phyloP scores from a whole-genome alignment of 2,329 filamentous ascomycete genomes.

The Calonectria pseudoturangicola region DNA sequence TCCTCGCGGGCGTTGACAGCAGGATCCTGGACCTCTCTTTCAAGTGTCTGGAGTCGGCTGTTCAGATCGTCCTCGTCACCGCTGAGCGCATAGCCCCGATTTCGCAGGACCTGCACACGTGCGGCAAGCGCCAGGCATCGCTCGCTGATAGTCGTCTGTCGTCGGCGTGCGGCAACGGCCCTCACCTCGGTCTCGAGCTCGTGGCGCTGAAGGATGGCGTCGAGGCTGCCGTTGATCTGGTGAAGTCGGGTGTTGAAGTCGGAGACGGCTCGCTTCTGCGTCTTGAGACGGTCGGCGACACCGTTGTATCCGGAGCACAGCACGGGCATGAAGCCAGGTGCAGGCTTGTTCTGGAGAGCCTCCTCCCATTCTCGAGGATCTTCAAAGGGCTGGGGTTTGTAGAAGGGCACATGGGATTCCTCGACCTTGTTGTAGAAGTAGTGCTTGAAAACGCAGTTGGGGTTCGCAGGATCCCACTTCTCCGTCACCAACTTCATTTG shows the following conservation, averaged over 20 bases:
- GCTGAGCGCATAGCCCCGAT: constrained; percentile 87
- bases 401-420: constrained; percentile 84
- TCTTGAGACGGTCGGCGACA: constrained; percentile 82
- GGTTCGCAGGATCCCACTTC: constrained; percentile 83
- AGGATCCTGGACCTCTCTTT: constrained; percentile 83
- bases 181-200: constrained; percentile 85
- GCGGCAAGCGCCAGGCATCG: constrained; percentile 84
- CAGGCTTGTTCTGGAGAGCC: constrained; percentile 86
- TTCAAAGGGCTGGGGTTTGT: constrained; percentile 81
- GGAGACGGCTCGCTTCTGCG: constrained; percentile 81
- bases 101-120: constrained; percentile 86
- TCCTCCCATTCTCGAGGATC: constrained; percentile 89
- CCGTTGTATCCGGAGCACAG: constrained; percentile 84
- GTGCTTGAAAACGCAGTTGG: constrained; percentile 84
- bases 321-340: constrained; percentile 84
- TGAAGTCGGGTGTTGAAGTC: constrained; percentile 84
- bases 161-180: constrained; percentile 81
- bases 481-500: constrained; percentile 82
- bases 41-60: constrained; percentile 80
- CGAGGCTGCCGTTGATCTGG: constrained; percentile 85
- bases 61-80: constrained; percentile 86
- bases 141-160: constrained; percentile 83
- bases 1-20: constrained; percentile 85
- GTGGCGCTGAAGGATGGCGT: constrained; percentile 83
- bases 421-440: constrained; percentile 93